Evolutionary conservation across 805 yeast genomes (phyloP).

Genomic region (Ogataea sp.): DNA sequence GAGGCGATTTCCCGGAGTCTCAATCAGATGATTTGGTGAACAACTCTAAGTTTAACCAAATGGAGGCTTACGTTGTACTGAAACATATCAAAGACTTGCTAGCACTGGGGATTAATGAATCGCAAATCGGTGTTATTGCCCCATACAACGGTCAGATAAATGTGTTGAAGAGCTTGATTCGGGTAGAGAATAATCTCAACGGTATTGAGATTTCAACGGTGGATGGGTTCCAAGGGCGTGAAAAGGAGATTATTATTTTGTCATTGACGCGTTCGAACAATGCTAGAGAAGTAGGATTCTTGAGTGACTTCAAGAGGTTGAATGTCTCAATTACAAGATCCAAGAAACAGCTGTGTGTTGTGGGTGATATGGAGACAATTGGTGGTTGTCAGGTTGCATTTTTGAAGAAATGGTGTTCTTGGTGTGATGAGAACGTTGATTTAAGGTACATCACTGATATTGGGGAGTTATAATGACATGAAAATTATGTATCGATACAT

Average conservation of each 20-base stretch:
- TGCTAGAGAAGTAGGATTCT: slow-evolving; percentile 65
- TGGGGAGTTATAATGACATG: too few relatives aligned
- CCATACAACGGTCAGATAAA: slow-evolving; percentile 89
- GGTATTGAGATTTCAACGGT: slow-evolving; percentile 77
- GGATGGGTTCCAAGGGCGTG: slow-evolving; percentile 96
- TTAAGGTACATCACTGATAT: slow-evolving; percentile 70
- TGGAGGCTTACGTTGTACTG: slow-evolving; percentile 59
- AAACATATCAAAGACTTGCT: slow-evolving; percentile 48
- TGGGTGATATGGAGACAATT: slow-evolving; percentile 80
- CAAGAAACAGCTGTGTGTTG: slow-evolving; percentile 70
- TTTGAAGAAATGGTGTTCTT: slow-evolving; percentile 56
- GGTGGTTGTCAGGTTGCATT: slow-evolving; percentile 35
- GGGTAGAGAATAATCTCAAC: slow-evolving; percentile 24
- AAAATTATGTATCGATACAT: too few relatives aligned
- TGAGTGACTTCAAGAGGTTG: slow-evolving; percentile 68
- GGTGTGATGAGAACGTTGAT: slow-evolving; percentile 63
- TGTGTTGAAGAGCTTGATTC: slow-evolving; percentile 39
- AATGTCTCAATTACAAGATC: slow-evolving; percentile 95
- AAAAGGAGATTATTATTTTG: slow-evolving; percentile 77
- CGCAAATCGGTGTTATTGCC: slow-evolving; percentile 74
- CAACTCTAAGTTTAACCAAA: slow-evolving; percentile 64
- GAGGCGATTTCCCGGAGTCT: slow-evolving; percentile 71
- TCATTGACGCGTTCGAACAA: slow-evolving; percentile 80
- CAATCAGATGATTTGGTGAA: slow-evolving; percentile 24
- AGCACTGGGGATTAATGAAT: slow-evolving; percentile 41